Conservation (phyloP, 208 protist species). For the Borovskyia barvae region DNA sequence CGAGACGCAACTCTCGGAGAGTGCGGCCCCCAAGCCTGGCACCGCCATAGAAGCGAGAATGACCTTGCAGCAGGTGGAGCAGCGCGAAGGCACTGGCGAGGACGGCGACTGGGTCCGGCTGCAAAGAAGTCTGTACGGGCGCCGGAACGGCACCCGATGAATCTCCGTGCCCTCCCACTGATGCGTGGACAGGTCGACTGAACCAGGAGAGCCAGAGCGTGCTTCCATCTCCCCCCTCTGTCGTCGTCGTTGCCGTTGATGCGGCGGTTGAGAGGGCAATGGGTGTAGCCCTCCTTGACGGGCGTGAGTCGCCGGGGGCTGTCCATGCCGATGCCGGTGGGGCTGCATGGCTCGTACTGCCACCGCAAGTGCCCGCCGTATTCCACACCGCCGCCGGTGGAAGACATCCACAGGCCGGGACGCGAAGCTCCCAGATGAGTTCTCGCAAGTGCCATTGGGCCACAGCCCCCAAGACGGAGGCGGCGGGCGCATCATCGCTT, state of each 20-base stretch:
- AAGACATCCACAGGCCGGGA: background rate
- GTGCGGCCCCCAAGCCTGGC: conserved; percentile 14
- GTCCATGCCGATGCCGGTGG: too few relatives aligned
- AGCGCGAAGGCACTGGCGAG: conserved; percentile 17
- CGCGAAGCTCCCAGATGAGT: conserved; percentile 11
- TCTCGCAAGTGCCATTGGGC: conserved; percentile 28
- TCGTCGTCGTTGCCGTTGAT: too few relatives aligned
- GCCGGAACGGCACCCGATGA: too few relatives aligned
- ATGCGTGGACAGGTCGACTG: background rate
- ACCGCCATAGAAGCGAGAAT: conserved; percentile 5
- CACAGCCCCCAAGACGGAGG: conserved; percentile 12
- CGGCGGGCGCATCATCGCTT: too few relatives aligned
- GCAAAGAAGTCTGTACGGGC: too few relatives aligned
- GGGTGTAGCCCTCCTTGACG: too few relatives aligned
- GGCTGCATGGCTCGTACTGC: too few relatives aligned
- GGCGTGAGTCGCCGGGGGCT: too few relatives aligned
- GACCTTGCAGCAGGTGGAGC: conserved; percentile 21
- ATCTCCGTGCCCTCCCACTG: background rate
- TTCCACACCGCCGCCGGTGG: background rate
- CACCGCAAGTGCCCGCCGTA: too few relatives aligned
- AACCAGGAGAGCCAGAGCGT: too few relatives aligned
- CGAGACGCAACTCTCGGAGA: conserved; percentile 15
- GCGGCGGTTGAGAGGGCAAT: too few relatives aligned
- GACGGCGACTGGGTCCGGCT: conserved; percentile 5
- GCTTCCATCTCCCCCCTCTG: too few relatives aligned